Conservation (phyloP, 1,284 basidiomycete genomes). For the Leccinum subatratum region DNA sequence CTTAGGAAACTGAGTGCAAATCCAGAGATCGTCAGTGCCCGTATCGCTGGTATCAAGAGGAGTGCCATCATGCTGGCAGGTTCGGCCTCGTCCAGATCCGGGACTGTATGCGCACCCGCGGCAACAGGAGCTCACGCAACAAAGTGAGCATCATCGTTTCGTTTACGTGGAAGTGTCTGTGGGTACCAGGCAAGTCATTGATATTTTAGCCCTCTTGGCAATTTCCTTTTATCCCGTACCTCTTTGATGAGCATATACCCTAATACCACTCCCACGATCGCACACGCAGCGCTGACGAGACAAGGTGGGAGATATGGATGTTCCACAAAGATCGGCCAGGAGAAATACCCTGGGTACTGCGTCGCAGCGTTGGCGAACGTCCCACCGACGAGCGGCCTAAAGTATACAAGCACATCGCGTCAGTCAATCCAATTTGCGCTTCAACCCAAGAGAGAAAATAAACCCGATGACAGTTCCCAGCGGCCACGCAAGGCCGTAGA, state of each 20-base stretch:
- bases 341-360: constrained; percentile 19
- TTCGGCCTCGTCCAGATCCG: background rate
- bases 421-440: background rate
- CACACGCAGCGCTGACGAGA: constrained; percentile 14
- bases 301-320: constrained; percentile 28
- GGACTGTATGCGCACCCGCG: background rate
- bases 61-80: constrained; percentile 6
- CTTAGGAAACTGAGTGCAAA: constrained; percentile 19
- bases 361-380: constrained; percentile 19
- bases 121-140: background rate
- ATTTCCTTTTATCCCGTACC: constrained; percentile 8
- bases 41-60: constrained; percentile 21
- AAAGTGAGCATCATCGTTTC: background rate
- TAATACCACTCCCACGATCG: constrained; percentile 12
- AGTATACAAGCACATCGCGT: background rate
- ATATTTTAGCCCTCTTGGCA: too few relatives aligned
- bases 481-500: constrained; percentile 25
- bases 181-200: background rate
- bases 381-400: constrained; percentile 23
- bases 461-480: constrained; percentile 21
- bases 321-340: constrained; percentile 18
- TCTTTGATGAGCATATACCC: constrained; percentile 25
- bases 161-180: constrained; percentile 26
- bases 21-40: constrained; percentile 21
- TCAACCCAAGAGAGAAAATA: background rate